Base-by-base conservation (phyloP, 31 red algal species). In the Porphyra umbilicalis region DNA sequence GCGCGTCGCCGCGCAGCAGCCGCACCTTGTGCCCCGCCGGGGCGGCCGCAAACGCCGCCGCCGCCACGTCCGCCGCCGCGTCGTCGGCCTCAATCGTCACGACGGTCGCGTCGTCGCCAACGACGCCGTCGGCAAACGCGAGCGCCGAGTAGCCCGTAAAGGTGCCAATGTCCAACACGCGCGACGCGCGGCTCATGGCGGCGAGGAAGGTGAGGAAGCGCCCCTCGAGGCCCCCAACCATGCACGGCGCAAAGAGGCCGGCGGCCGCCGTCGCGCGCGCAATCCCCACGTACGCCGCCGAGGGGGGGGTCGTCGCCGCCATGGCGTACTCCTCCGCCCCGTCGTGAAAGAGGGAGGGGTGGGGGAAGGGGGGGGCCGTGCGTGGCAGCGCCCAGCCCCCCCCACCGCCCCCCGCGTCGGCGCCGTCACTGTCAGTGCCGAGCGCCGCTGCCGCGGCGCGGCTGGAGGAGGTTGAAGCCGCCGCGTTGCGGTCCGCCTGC, bases 61-160 rank as follows among this genome's bases (percentile, higher is more conserved):
- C 77, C 34, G 93, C 93, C 4, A 87, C 86, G 30, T 34, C 89
- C 14, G 93, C 93, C 38, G 93, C 79, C 35, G 74, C 75, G 6
- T 77, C 79, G 34, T 95, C 93, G 35, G 82, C 85, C 81, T 95
- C 93, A 9, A 95, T 82, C 14, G 93, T 91, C 4, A 91, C 68
- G 5, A 95, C 93, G 18, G 79, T 57, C 20, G 85, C 86, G 39
- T 74, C 85, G 20, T 34, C 68, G 14, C 38, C 76, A 0, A 29
- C 25, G 38, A 91, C 34, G 11, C 88, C 93, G 74, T 90, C 83
- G 25, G 93, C 93, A 85, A 95, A 95, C 11, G 88, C 82, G 6
- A 95, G 78, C 39, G 93, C 89, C 30, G 93, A 90, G 40, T 91
- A 91, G 20, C 93, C 93, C 31, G 93, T 95, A 57, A 95, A 95